Conservation (phyloP, 495 filamentous ascomycete genomes). For the Talaromyces adpressus region DNA sequence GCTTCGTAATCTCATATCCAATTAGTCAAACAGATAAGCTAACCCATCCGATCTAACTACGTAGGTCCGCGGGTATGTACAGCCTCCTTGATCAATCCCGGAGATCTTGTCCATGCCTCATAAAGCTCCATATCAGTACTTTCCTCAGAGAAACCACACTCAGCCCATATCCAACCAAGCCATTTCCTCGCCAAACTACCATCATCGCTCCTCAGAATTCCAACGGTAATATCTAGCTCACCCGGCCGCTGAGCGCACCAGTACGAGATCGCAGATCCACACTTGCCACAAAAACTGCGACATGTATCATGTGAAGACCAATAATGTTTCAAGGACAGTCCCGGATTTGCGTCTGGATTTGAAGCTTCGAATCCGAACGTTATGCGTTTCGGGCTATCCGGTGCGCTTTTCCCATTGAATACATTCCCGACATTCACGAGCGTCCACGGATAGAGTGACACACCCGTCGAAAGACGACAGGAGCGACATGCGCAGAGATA, state of each 20-base stretch:
- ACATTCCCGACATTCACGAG: background rate
- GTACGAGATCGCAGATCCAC: background rate
- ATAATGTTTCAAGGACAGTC: background rate
- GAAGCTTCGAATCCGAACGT: background rate
- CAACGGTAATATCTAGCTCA: background rate
- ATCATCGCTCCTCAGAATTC: slow-evolving; percentile 1
- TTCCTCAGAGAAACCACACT: background rate
- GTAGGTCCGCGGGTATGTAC: no score
- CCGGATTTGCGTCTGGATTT: background rate
- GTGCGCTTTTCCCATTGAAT: background rate
- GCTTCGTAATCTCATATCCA: background rate
- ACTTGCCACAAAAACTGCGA: background rate
- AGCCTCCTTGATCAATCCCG: background rate
- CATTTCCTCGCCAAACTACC: slow-evolving; percentile 2
- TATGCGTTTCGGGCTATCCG: background rate
- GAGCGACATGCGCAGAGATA: slow-evolving; percentile 4
- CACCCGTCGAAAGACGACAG: slow-evolving; percentile 3
- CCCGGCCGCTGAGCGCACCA: slow-evolving; percentile 1
- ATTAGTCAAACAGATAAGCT: background rate
- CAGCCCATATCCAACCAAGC: background rate
- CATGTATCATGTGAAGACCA: background rate
- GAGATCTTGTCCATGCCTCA: background rate
- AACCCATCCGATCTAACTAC: background rate
- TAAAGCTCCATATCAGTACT: background rate
- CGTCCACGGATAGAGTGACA: background rate